Evolutionary conservation across 768 basidiomycete species (phyloP).

Genomic region (Chalciporus piperatus): DNA sequence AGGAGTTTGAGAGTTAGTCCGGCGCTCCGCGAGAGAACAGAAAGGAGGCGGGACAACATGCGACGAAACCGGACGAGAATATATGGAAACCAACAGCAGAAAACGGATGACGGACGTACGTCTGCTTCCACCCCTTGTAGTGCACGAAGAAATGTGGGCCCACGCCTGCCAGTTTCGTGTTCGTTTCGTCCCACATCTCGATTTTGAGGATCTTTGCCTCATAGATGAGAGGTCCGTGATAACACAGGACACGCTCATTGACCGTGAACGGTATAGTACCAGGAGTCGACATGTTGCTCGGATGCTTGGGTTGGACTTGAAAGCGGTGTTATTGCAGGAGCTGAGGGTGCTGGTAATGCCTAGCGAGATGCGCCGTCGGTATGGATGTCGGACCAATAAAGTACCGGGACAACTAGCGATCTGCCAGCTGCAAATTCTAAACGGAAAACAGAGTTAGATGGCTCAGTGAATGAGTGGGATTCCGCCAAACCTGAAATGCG

Average conservation of each 20-base stretch:
- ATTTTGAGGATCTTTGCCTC: conserved; percentile 86
- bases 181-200: conserved; percentile 63
- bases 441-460: too few relatives aligned
- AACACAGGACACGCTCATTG: conserved; percentile 87
- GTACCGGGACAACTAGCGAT: too few relatives aligned
- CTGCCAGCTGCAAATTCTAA: background rate
- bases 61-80: background rate
- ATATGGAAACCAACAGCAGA: background rate
- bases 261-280: conserved; percentile 39
- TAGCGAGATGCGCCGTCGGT: background rate
- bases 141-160: conserved; percentile 94
- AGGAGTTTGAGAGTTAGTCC: conserved; percentile 2
- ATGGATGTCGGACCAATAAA: background rate
- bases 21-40: background rate
- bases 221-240: conserved; percentile 93
- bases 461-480: background rate
- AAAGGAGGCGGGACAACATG: background rate
- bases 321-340: background rate
- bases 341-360: background rate
- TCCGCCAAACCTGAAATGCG: background rate
- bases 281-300: conserved; percentile 11
- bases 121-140: conserved; percentile 99
- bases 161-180: conserved; percentile 51
- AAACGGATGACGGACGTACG: conserved; percentile 46
- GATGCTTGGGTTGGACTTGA: background rate